Base-by-base conservation (phyloP, 805 yeast genomes). In the Candida michaelii region DNA sequence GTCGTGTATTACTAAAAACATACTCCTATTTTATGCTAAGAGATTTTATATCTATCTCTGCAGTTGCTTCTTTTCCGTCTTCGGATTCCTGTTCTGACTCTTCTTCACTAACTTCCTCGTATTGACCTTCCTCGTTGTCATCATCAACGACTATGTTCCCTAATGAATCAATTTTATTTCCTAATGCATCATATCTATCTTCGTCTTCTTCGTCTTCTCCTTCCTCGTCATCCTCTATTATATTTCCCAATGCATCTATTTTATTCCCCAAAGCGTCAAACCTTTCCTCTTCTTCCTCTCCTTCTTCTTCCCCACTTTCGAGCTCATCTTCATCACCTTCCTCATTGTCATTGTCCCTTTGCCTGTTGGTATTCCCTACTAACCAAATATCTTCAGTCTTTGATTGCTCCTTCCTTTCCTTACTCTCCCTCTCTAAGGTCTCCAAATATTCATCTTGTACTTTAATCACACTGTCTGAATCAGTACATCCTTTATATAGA, bases 381-480 rank as follows among this genome's bases (percentile, higher is more conserved):
- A 76, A 67, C 95, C 95, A 87, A 4, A 84, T 61, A 60, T 86
- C 96, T 13, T 68, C 80, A 8, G 63, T 74, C 16, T 66, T 68
- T 3, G 73, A 71, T 40, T 69, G 71, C 40, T 69, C 73, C 55
- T 82, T 81, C 45, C 91, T 69, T 39, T 80, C 82, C 48, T 72
- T 71, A 14, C 75, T 77, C 53, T 87, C 96, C 42, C 67, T 63
- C 45, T 88, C 93, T 12, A 87, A 65, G 53, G 71, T 73, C 16
- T 70, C 80, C 52, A 93, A 61, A 85, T 93, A 91, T 21, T 66
- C 78, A 10, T 80, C 79, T 63, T 93, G 91, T 0, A 89, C 96
- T 30, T 56, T 63, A 37, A 74, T 69, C 0, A 93, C 80, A 5
- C 90, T 82, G 1, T 76, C 89, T 1, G 85, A 74, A 54, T 91